phyloP scores from a whole-genome alignment of 164 flowering plant species.

The Houttuynia cordata region DNA sequence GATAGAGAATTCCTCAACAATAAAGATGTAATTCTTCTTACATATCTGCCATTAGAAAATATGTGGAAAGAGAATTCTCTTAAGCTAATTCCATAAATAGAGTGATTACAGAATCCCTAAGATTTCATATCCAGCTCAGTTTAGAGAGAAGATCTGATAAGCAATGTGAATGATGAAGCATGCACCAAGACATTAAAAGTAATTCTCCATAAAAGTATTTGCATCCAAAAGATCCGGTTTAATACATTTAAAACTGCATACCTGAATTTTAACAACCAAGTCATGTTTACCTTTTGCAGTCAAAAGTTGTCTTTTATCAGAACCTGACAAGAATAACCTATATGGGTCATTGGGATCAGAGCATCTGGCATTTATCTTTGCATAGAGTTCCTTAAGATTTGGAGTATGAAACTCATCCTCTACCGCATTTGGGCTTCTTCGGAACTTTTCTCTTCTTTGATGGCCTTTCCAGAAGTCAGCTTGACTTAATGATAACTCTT shows the following conservation, averaged over 20 bases:
- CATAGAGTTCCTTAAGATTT: slow-evolving; percentile 12
- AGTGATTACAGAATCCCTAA: no score
- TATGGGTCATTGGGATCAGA: slow-evolving; percentile 57
- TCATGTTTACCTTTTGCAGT: slow-evolving; percentile 56
- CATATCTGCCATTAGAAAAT: no score
- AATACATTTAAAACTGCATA: slow-evolving; percentile 1
- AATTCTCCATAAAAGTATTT: neutral
- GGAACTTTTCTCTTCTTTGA: slow-evolving; percentile 38
- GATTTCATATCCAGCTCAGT: no score
- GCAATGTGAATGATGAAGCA: no score
- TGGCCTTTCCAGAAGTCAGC: slow-evolving; percentile 50
- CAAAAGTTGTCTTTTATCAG: slow-evolving; percentile 58
- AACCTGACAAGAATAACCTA: slow-evolving; percentile 45
- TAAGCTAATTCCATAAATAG: no score
- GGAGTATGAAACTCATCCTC: slow-evolving; percentile 16
- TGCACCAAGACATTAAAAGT: neutral
- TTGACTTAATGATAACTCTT: slow-evolving; percentile 47
- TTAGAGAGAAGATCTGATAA: no score
- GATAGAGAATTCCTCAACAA: no score
- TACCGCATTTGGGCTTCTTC: slow-evolving; percentile 15
- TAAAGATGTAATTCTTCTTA: no score
- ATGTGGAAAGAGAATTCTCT: no score
- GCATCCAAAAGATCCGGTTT: neutral
- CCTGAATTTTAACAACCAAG: slow-evolving; percentile 57
- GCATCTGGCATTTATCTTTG: slow-evolving; percentile 23